A percentile compares a stretch with the other conserved stretches of the same genome.
These are phyloP conservation scores for Bipolaris zeicola DNA, from an alignment of 2,329 filamentous ascomycete genomes.

Conservation along the genomic window DNA sequence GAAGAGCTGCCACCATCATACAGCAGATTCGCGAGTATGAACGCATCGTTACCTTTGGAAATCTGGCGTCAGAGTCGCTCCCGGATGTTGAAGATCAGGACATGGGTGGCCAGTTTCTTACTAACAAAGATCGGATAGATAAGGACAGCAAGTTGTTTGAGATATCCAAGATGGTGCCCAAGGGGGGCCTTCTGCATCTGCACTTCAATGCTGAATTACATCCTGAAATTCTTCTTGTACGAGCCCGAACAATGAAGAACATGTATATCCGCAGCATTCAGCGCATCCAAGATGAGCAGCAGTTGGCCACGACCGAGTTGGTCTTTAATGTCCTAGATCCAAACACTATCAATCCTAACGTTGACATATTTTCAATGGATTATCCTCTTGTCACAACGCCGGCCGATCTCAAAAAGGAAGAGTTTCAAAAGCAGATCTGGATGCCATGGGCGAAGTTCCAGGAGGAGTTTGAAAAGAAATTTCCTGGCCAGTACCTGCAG, in stretches of 20 bases:
- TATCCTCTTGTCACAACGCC: slow-evolving; percentile 9
- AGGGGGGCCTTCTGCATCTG: slow-evolving; percentile 74
- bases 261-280: slow-evolving; percentile 73
- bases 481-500: slow-evolving; percentile 15
- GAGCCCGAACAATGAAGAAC: slow-evolving; percentile 55
- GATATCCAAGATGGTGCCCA: slow-evolving; percentile 66
- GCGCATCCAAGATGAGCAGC: slow-evolving; percentile 48
- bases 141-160: slow-evolving; percentile 62
- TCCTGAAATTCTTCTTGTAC: slow-evolving; percentile 64
- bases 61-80: slow-evolving; percentile 50
- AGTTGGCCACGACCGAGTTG: slow-evolving; percentile 57
- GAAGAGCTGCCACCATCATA: slow-evolving; percentile 44
- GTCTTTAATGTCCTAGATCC: slow-evolving; percentile 61
- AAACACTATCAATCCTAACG: slow-evolving; percentile 27
- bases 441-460: slow-evolving; percentile 57
- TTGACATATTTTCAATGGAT: slow-evolving; percentile 55
- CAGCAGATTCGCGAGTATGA: slow-evolving; percentile 51
- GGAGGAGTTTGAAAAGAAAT: slow-evolving; percentile 46
- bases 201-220: slow-evolving; percentile 78
- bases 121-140: slow-evolving; percentile 52
- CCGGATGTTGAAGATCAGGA: slow-evolving; percentile 49
- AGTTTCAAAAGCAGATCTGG: slow-evolving; percentile 33
- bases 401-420: slow-evolving; percentile 28
- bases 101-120: slow-evolving; percentile 56
- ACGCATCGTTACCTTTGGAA: slow-evolving; percentile 50